phyloP scores from a whole-genome alignment of 129 eudicot species.

The Lactuca saligna region DNA sequence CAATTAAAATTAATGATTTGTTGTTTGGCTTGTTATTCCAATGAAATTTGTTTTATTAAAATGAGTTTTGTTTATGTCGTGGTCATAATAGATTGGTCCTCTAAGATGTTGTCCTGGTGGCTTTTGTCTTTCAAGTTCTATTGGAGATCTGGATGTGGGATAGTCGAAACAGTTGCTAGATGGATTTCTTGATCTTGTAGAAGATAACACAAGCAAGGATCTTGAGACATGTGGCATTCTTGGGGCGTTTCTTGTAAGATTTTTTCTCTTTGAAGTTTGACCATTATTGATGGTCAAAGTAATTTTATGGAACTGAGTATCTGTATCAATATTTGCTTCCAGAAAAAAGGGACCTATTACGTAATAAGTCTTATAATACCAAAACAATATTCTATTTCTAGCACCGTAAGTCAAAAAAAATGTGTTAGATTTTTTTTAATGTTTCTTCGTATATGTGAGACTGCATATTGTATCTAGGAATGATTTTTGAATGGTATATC shows the following conservation, averaged over 20 bases:
- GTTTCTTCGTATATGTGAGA: conserved; percentile 4
- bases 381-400: conserved; percentile 67
- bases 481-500: too few species aligned
- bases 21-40: too few species aligned
- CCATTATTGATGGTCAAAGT: not conserved
- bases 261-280: conserved; percentile 1
- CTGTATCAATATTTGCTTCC: conserved; percentile 12
- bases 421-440: not conserved
- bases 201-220: too few species aligned
- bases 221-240: conserved; percentile 88
- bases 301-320: conserved; percentile 1
- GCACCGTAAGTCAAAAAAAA: not conserved
- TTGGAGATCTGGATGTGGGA: too few species aligned
- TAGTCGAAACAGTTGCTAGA: too few species aligned
- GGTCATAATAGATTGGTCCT: too few species aligned
- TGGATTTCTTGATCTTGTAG: too few species aligned
- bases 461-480: not conserved
- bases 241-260: conserved; percentile 70
- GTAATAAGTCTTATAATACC: conserved; percentile 68
- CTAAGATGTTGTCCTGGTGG: too few species aligned
- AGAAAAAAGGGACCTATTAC: conserved; percentile 65
- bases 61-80: too few species aligned
- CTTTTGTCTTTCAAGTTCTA: too few species aligned
- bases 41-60: too few species aligned
- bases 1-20: too few species aligned